Conservation (phyloP, 371 early-diverging fungal species). For the Actinomortierella wolfii region DNA sequence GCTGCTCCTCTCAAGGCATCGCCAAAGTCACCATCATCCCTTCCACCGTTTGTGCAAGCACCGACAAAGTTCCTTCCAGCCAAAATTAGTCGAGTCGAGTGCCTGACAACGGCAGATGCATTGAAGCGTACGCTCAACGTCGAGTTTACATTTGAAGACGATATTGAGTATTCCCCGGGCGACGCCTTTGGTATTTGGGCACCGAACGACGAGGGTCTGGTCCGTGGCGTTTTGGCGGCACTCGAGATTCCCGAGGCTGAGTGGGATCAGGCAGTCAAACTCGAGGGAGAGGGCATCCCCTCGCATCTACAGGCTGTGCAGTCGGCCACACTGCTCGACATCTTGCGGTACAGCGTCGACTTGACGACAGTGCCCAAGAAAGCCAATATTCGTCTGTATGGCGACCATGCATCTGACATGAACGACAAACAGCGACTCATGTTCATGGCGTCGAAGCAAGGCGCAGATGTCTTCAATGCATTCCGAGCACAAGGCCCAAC, state of each 20-base stretch:
- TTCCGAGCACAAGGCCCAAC: conserved; percentile 72
- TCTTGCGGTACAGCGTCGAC: conserved; percentile 77
- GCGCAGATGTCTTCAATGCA: conserved; percentile 64
- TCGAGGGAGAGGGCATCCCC: conserved; percentile 57
- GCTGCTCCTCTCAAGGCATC: conserved; percentile 15
- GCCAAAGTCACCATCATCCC: conserved; percentile 8
- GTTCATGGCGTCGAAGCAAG: conserved; percentile 83
- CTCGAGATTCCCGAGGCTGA: conserved; percentile 48
- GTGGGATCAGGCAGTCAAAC: conserved; percentile 42
- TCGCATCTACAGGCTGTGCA: conserved; percentile 61
- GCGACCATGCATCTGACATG: conserved; percentile 70
- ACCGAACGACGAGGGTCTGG: conserved; percentile 71
- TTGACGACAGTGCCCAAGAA: conserved; percentile 76
- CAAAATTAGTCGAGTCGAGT: conserved; percentile 52
- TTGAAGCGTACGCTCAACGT: conserved; percentile 78
- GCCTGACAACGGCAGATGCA: conserved; percentile 63
- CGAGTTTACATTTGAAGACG: conserved; percentile 61
- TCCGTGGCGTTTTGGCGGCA: conserved; percentile 55
- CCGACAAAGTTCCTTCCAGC: conserved; percentile 53
- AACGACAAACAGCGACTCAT: conserved; percentile 73
- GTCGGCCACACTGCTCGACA: conserved; percentile 57
- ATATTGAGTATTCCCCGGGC: conserved; percentile 72
- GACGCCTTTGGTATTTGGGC: conserved; percentile 87
- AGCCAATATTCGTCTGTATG: conserved; percentile 79
- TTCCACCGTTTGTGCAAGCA: conserved; percentile 52